Evolutionary conservation across 1,139 yeast genomes (phyloP).

Genomic region (Debaryomyces psychrophilus): DNA sequence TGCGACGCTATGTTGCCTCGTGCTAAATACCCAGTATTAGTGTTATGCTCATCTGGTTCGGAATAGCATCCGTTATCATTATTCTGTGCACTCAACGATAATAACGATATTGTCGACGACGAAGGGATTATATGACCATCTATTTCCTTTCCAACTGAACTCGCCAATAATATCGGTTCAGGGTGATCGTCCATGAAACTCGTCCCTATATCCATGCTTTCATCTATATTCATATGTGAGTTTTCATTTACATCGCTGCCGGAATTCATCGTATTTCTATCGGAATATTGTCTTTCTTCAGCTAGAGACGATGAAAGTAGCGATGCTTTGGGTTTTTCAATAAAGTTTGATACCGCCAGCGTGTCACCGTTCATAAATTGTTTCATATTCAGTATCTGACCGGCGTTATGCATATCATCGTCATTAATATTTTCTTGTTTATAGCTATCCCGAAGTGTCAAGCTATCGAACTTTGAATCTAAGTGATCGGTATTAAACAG

Average conservation of each 20-base stretch:
- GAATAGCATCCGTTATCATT: background rate
- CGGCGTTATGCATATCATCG: background rate
- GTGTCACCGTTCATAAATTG: background rate
- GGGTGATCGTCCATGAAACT: slow-evolving; percentile 44
- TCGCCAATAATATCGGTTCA: slow-evolving; percentile 57
- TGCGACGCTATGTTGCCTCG: slow-evolving; percentile 6
- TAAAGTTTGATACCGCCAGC: slow-evolving; percentile 1
- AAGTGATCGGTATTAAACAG: slow-evolving; percentile 22
- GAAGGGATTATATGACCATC: slow-evolving; percentile 57
- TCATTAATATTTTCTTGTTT: background rate
- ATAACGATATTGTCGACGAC: slow-evolving; percentile 55
- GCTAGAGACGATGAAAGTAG: slow-evolving; percentile 33
- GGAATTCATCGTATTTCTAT: background rate
- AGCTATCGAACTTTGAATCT: slow-evolving; percentile 22
- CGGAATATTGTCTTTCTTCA: slow-evolving; percentile 16
- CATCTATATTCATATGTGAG: slow-evolving; percentile 8
- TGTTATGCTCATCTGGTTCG: background rate
- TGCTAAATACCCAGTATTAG: background rate
- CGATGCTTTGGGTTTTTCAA: slow-evolving; percentile 23
- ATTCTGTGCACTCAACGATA: slow-evolving; percentile 42
- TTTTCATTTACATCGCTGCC: background rate
- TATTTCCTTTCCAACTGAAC: slow-evolving; percentile 54
- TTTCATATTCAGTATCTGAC: background rate
- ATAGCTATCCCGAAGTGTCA: slow-evolving; percentile 15
- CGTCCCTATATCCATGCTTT: slow-evolving; percentile 6